Conservation (phyloP, 2,329 filamentous ascomycete species). For the Colletotrichum theobromicola region DNA sequence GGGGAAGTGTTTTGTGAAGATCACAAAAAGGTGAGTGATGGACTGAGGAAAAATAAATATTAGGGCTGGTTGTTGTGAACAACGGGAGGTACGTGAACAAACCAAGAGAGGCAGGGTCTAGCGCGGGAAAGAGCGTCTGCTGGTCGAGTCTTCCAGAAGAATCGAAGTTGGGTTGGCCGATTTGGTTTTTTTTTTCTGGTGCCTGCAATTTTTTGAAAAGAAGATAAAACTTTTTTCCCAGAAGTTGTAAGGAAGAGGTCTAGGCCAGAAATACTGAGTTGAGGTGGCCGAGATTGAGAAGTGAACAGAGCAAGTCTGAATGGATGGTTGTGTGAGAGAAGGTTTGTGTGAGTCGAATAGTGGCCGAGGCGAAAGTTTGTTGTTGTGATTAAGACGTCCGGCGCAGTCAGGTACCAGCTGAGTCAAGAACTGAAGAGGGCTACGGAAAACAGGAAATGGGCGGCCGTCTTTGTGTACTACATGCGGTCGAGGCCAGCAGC, state of each 20-base stretch:
- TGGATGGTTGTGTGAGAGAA: background rate
- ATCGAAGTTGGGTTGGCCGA: background rate
- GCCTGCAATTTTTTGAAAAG: background rate
- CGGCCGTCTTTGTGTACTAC: background rate
- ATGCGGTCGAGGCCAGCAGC: background rate
- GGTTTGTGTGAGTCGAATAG: background rate
- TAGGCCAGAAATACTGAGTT: background rate
- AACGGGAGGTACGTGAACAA: background rate
- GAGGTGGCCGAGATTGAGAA: background rate
- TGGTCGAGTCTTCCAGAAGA: slow-evolving; percentile 16
- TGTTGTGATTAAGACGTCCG: slow-evolving; percentile 9
- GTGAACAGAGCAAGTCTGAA: background rate
- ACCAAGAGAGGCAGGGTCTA: background rate
- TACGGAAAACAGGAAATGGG: slow-evolving; percentile 1
- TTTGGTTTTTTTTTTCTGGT: background rate
- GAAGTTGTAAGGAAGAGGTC: background rate
- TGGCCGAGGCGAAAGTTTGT: background rate
- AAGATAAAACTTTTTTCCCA: background rate
- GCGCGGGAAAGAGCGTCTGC: slow-evolving; percentile 1
- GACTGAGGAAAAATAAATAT: background rate
- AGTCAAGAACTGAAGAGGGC: slow-evolving; percentile 20
- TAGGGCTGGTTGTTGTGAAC: background rate
- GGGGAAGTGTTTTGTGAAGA: background rate
- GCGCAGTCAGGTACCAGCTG: slow-evolving; percentile 21
- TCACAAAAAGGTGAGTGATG: background rate